Evolutionary conservation across 2,329 filamentous ascomycete species (phyloP).

Genomic region (Colletotrichum sp.): DNA sequence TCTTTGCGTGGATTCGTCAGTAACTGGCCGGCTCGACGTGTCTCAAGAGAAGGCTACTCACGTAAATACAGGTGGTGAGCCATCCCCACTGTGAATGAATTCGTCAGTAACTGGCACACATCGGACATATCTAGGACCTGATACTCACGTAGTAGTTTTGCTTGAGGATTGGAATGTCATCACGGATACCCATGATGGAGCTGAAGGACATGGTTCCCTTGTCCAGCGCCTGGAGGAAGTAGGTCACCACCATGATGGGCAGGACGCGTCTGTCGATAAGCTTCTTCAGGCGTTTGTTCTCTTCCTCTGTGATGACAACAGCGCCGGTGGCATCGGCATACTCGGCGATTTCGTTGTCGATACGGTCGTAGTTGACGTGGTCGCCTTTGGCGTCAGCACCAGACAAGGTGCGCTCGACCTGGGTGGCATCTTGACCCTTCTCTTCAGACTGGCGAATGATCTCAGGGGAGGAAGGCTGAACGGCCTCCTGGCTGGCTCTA

Average conservation of each 20-base stretch:
- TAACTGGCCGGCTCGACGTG: background rate
- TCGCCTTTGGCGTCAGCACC: constrained; percentile 6
- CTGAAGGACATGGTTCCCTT: constrained; percentile 31
- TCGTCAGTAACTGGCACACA: constrained; percentile 28
- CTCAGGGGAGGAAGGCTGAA: background rate
- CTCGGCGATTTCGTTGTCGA: constrained; percentile 74
- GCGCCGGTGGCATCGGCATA: constrained; percentile 59
- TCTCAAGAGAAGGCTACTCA: constrained; percentile 24
- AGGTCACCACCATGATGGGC: constrained; percentile 57
- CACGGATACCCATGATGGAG: constrained; percentile 28
- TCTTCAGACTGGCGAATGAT: background rate
- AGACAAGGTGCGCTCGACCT: constrained; percentile 28
- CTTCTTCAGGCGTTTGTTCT: constrained; percentile 55
- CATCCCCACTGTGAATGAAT: constrained; percentile 37
- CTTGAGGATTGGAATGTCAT: constrained; percentile 14
- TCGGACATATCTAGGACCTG: constrained; percentile 9
- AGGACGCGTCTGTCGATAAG: constrained; percentile 52
- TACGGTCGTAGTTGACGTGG: constrained; percentile 26
- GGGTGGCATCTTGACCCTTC: background rate
- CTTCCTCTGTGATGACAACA: constrained; percentile 51
- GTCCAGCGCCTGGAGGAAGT: constrained; percentile 44
- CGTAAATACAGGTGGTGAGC: constrained; percentile 42
- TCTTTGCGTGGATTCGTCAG: background rate
- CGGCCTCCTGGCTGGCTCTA: background rate
- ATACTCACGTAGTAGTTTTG: background rate